phyloP scores from a whole-genome alignment of 192 early-diverging fungal genomes.

The Entomortierella parvispora region DNA sequence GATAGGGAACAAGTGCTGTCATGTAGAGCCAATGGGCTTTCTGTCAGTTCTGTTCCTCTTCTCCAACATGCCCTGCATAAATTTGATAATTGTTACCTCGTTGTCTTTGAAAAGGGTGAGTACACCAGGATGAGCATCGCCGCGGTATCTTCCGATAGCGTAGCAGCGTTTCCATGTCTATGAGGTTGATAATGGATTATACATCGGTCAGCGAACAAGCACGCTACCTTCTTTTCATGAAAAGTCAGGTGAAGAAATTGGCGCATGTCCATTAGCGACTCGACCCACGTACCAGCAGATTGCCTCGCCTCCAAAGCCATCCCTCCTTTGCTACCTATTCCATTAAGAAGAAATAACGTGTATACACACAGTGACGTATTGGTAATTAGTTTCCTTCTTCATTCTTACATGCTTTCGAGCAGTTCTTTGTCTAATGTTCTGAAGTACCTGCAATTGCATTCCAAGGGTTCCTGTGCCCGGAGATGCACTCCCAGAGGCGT shows the following conservation, averaged over 20 bases:
- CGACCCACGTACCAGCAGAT: conserved; percentile 53
- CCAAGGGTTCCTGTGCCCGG: background rate
- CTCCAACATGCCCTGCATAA: too few relatives aligned
- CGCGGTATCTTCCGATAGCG: conserved; percentile 60
- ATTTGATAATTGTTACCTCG: too few relatives aligned
- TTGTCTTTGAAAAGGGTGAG: conserved; percentile 63
- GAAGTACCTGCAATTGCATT: background rate
- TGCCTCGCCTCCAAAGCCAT: conserved; percentile 59
- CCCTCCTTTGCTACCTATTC: conserved; percentile 63
- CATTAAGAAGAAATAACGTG: background rate
- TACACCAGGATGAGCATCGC: conserved; percentile 56
- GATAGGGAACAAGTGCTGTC: conserved; percentile 53
- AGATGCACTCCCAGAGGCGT: background rate
- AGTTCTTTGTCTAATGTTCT: too few relatives aligned
- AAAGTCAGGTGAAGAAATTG: background rate
- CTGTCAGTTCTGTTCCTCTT: background rate
- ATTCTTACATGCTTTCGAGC: background rate
- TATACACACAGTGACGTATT: background rate
- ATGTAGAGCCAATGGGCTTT: background rate
- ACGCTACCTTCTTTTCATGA: too few relatives aligned
- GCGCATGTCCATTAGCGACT: background rate
- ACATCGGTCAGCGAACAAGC: background rate
- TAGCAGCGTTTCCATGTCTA: conserved; percentile 63
- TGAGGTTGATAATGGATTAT: background rate
- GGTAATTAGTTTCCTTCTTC: too few relatives aligned